Conservation (phyloP, 768 basidiomycete genomes). For the Leccinum broughii region DNA sequence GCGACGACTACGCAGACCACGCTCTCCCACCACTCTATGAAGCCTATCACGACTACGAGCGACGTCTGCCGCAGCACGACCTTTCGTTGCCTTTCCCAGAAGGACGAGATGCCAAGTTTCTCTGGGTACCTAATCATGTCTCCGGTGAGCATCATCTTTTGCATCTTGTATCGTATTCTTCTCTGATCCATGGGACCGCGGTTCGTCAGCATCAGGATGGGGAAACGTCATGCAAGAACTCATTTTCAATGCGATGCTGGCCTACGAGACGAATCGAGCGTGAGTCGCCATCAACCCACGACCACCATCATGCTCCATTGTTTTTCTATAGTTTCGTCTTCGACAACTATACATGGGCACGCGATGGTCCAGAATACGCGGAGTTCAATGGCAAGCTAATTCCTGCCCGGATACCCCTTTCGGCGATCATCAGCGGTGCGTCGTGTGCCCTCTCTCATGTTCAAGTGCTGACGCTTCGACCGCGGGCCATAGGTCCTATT, state of each 20-base stretch:
- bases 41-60: constrained; percentile 44
- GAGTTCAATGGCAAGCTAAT: constrained; percentile 50
- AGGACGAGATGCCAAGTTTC: constrained; percentile 41
- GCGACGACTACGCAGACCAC: constrained; percentile 7
- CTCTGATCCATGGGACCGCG: neutral
- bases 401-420: constrained; percentile 55
- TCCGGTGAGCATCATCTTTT: constrained; percentile 29
- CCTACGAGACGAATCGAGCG: constrained; percentile 47
- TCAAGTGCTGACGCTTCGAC: neutral
- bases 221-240: constrained; percentile 64
- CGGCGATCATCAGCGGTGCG: constrained; percentile 52
- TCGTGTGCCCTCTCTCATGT: neutral
- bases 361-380: constrained; percentile 42
- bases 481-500: constrained; percentile 38
- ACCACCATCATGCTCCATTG: neutral
- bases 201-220: constrained; percentile 51
- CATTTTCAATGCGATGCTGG: constrained; percentile 50
- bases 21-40: constrained; percentile 47
- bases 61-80: constrained; percentile 47
- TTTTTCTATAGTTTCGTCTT: constrained; percentile 48
- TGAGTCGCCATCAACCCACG: constrained; percentile 32
- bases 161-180: neutral
- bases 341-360: constrained; percentile 59
- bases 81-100: constrained; percentile 40
- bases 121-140: constrained; percentile 53